Base-by-base conservation (phyloP, 1,284 basidiomycete species). In the Ceratobasidium sp. region DNA sequence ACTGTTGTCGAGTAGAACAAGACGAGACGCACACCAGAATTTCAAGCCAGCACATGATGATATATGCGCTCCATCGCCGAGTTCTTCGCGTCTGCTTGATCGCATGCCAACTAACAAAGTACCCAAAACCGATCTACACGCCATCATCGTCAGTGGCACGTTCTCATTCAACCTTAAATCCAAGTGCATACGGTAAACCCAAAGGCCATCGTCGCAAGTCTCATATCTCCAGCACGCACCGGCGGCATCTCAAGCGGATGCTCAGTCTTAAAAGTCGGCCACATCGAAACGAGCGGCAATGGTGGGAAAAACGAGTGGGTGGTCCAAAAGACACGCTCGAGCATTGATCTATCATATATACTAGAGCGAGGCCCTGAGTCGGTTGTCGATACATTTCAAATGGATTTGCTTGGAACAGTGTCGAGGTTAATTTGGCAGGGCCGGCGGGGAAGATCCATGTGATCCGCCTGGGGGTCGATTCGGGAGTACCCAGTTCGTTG, bases 261-360 rank as follows among this genome's bases (percentile, higher is more conserved):
- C 52, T 75, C 73, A 23, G 73, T 75, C 30, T 75, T 52, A 30
- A 75, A 75, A 10, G 59, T 75, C 62, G 73, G 73, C 73, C 73
- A 75, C 73, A 75, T 75, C 48, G 35, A n/a, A 20, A 35, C 10
- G 27, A 27, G 27, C 20, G 48, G 23, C 27, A 44, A 68, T 33
- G 48, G 35, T 14, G 46, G 66, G 48, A 20, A 35, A 23, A 20
- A 18, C 35, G 44, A 38, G 62, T 48, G 46, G 35, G 50, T 27
- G 44, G 46, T 52, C 30, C 23, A 44, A 75, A 50, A 35, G 60
- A 23, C 52, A 16, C 8, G 8, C 12, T 8, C n/a, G 48, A 2
- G 35, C 23, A 23, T 41, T 20, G 60, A 64, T 64, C 60, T 38
- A 64, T 41, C 23, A 64, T 64, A 41, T 64, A 44, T 64, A 64